Percentiles rank a stretch among this genome's conserved stretches.
These are phyloP conservation scores for Pyrenochaeta sp. DNA, from an alignment of 2,329 filamentous ascomycete genomes.

Conservation along the genomic window DNA sequence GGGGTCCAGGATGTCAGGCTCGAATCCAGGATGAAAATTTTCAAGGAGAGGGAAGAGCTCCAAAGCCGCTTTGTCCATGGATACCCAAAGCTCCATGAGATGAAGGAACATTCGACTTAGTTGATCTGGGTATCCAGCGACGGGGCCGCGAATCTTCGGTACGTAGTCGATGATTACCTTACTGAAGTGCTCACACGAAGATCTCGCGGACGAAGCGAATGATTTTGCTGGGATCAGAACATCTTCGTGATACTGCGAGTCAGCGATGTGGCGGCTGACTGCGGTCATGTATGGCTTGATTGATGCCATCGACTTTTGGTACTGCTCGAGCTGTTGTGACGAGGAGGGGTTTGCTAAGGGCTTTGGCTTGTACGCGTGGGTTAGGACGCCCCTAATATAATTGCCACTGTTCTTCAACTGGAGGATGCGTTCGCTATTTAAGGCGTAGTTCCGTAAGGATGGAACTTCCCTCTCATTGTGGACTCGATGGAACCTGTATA, in stretches of 20 bases:
- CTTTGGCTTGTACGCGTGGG: not conserved
- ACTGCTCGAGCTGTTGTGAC: slow-evolving; percentile 20
- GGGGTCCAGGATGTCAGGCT: slow-evolving; percentile 59
- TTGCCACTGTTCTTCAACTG: slow-evolving; percentile 27
- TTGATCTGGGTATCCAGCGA: slow-evolving; percentile 52
- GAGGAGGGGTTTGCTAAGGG: slow-evolving; percentile 2
- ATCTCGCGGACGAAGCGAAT: slow-evolving; percentile 29
- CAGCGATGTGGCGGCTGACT: slow-evolving; percentile 11
- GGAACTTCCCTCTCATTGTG: slow-evolving; percentile 51
- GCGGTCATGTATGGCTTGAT: slow-evolving; percentile 23
- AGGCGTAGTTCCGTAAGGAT: slow-evolving; percentile 50
- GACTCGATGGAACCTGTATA: slow-evolving; percentile 29
- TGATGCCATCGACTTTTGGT: slow-evolving; percentile 14
- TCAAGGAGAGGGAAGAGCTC: slow-evolving; percentile 56
- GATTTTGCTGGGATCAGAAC: slow-evolving; percentile 40
- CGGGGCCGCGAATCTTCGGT: slow-evolving; percentile 22
- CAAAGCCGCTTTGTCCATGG: slow-evolving; percentile 61
- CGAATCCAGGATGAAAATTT: slow-evolving; percentile 62
- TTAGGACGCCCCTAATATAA: slow-evolving; percentile 7
- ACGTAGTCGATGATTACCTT: slow-evolving; percentile 28
- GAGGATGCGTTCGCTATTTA: slow-evolving; percentile 20
- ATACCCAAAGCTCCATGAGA: slow-evolving; percentile 65
- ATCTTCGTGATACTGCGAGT: slow-evolving; percentile 24
- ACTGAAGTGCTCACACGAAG: too few species aligned
- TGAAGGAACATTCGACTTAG: slow-evolving; percentile 62